phyloP scores from a whole-genome alignment of 2,329 filamentous ascomycete species.

The Sporothrix variecibatus region DNA sequence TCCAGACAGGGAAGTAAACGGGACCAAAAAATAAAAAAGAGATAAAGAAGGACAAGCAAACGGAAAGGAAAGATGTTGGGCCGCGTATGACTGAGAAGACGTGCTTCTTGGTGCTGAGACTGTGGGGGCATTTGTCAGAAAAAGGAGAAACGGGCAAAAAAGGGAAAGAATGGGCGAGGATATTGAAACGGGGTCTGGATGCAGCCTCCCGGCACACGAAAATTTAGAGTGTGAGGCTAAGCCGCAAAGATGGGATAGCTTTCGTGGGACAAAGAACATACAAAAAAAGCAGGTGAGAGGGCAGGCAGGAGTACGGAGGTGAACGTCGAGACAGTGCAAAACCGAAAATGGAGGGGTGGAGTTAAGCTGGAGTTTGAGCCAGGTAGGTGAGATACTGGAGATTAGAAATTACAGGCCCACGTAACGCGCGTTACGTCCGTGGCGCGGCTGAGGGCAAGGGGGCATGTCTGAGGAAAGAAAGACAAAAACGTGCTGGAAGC shows the following conservation, averaged over 20 bases:
- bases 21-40: neutral
- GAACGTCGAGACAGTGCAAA: neutral
- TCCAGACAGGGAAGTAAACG: neutral
- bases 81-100: neutral
- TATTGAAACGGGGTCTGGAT: neutral
- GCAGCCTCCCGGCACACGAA: neutral
- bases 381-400: neutral
- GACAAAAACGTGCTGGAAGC: neutral
- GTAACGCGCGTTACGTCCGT: neutral
- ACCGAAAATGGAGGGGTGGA: neutral
- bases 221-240: neutral
- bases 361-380: neutral
- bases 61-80: neutral
- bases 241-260: neutral
- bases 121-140: neutral
- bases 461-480: neutral
- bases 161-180: neutral
- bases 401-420: neutral
- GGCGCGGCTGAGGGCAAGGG: neutral
- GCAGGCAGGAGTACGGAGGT: no score
- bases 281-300: neutral
- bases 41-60: neutral
- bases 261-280: neutral
- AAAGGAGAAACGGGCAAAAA: neutral
- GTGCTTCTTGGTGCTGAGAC: neutral